Conservation (phyloP, 345 rosid genomes). For the Rhizophora apiculata region DNA sequence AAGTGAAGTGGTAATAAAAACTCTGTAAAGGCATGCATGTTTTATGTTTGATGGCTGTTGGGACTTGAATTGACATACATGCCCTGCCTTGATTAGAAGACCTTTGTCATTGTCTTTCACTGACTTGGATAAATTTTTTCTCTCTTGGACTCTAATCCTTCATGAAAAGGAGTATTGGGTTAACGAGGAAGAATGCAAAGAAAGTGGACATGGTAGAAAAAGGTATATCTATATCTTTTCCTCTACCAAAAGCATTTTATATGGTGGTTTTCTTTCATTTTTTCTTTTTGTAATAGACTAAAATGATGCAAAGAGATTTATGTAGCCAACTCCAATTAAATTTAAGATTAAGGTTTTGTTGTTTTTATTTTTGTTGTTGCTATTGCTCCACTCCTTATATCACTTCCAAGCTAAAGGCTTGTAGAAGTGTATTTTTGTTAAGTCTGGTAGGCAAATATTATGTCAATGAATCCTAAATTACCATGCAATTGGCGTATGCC, state of each 20-base stretch:
- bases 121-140: too few relatives aligned
- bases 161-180: not conserved
- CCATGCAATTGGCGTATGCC: not conserved
- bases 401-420: not conserved
- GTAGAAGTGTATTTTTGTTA: not conserved
- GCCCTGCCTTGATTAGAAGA: not conserved
- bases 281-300: too few relatives aligned
- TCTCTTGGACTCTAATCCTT: too few relatives aligned
- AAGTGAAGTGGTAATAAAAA: not conserved
- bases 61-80: not conserved
- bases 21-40: not conserved
- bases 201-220: slow-evolving; percentile 6
- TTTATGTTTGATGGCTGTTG: not conserved
- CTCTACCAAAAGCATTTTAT: not conserved
- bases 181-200: slow-evolving; percentile 1
- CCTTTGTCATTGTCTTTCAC: too few relatives aligned
- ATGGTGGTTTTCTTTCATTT: not conserved
- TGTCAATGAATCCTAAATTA: not conserved
- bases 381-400: not conserved
- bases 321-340: too few relatives aligned
- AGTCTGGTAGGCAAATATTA: not conserved
- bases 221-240: slow-evolving; percentile 3
- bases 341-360: not conserved
- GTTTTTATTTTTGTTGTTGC: too few relatives aligned
- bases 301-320: too few relatives aligned